These are phyloP conservation scores for Lentinula detonsa DNA, from an alignment of 768 basidiomycete species.

Conservation along the genomic window DNA sequence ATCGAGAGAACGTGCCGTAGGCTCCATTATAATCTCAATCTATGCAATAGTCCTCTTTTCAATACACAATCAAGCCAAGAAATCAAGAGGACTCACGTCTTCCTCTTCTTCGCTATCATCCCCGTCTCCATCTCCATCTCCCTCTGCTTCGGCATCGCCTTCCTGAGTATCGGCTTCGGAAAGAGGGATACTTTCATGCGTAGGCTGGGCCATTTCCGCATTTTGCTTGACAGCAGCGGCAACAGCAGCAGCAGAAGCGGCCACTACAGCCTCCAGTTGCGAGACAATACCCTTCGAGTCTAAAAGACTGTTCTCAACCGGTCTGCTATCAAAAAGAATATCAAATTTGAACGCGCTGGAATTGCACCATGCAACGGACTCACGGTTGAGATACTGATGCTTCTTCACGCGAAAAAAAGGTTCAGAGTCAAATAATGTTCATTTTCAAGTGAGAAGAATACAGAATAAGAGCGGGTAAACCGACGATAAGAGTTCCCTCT, in stretches of 20 bases:
- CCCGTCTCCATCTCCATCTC: conserved; percentile 31
- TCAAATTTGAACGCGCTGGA: conserved; percentile 1
- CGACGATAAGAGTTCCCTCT: conserved; percentile 21
- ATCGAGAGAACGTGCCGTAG: conserved; percentile 63
- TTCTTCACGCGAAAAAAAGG: conserved; percentile 30
- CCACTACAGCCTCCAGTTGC: conserved; percentile 18
- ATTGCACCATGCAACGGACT: conserved; percentile 27
- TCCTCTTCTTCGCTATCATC: conserved; percentile 38
- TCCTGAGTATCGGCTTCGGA: conserved; percentile 41
- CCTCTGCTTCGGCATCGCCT: conserved; percentile 29
- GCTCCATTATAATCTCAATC: conserved; percentile 90
- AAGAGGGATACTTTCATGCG: conserved; percentile 45
- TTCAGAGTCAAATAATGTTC: conserved; percentile 32
- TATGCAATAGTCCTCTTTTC: conserved; percentile 33
- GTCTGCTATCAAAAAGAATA: conserved; percentile 11
- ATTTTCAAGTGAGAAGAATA: conserved; percentile 9
- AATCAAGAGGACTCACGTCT: conserved; percentile 23
- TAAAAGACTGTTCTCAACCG: conserved; percentile 7
- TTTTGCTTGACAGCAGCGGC: conserved; percentile 27
- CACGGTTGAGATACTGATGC: conserved; percentile 56
- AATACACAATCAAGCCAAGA: background rate
- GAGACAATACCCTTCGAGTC: conserved; percentile 11
- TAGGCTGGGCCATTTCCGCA: conserved; percentile 34
- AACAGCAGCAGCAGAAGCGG: conserved; percentile 16
- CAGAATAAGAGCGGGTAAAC: conserved; percentile 22